These are phyloP conservation scores for Tricholoma furcatifolium DNA, from an alignment of 768 basidiomycete genomes.

Conservation along the genomic window DNA sequence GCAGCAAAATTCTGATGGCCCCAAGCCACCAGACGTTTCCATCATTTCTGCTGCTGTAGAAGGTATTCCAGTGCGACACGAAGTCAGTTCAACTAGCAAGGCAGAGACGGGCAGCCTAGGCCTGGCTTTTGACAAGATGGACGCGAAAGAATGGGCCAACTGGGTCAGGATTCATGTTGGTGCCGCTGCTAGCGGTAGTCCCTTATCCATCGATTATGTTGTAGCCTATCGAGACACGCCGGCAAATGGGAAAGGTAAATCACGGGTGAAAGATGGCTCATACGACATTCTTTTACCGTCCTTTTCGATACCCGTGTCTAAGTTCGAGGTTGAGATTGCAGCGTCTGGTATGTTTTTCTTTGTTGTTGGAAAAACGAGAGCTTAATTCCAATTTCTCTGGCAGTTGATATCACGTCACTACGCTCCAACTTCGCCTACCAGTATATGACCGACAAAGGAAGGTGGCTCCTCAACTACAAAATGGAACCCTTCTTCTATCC, in stretches of 20 bases:
- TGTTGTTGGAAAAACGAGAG: not conserved
- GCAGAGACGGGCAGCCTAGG: slow-evolving; percentile 32
- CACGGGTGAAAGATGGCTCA: slow-evolving; percentile 27
- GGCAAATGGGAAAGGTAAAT: slow-evolving; percentile 32
- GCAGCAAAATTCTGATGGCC: slow-evolving; percentile 27
- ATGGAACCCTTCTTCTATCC: slow-evolving; percentile 61
- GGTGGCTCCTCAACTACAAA: slow-evolving; percentile 54
- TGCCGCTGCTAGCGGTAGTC: slow-evolving; percentile 46
- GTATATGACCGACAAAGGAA: slow-evolving; percentile 35
- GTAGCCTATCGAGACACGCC: slow-evolving; percentile 39
- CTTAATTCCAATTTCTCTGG: slow-evolving; percentile 22
- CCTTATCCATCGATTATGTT: slow-evolving; percentile 64
- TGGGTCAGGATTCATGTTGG: slow-evolving; percentile 67
- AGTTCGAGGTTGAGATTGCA: slow-evolving; percentile 62
- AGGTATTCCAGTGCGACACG: slow-evolving; percentile 61
- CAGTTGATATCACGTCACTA: slow-evolving; percentile 40
- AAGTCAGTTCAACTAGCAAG: slow-evolving; percentile 44
- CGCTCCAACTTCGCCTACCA: slow-evolving; percentile 60
- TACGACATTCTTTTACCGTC: slow-evolving; percentile 62
- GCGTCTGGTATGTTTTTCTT: slow-evolving; percentile 42
- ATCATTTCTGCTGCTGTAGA: slow-evolving; percentile 62
- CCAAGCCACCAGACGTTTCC: slow-evolving; percentile 44
- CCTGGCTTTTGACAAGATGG: slow-evolving; percentile 51
- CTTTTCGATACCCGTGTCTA: slow-evolving; percentile 69
- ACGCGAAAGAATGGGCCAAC: slow-evolving; percentile 56